Conservation (phyloP, 1,139 yeast genomes). For the Hansenula sp. region DNA sequence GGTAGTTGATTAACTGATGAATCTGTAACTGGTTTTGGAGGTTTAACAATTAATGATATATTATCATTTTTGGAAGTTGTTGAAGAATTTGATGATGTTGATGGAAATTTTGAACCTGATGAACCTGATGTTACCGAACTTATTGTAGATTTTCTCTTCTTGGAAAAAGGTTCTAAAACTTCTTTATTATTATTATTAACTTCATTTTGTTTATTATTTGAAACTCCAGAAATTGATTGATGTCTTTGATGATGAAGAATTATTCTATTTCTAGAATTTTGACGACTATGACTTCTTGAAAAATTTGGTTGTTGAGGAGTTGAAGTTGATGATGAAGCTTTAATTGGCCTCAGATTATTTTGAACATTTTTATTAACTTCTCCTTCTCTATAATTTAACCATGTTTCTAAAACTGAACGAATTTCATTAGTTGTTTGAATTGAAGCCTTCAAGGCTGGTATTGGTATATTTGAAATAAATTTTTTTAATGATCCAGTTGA, state of each 20-base stretch:
- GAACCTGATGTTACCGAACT: neutral
- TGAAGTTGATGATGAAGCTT: neutral
- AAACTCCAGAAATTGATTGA: neutral
- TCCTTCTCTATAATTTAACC: slow-evolving; percentile 7
- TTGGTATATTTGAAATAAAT: slow-evolving; percentile 10
- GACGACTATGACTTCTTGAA: neutral
- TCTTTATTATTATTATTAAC: neutral
- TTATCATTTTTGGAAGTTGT: neutral
- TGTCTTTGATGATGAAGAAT: neutral
- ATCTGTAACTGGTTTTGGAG: slow-evolving; percentile 5
- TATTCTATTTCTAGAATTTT: neutral
- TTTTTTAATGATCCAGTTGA: slow-evolving; percentile 2
- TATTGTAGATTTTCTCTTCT: slow-evolving; percentile 1
- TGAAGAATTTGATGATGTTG: neutral
- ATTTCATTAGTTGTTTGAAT: slow-evolving; percentile 4
- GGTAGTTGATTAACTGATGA: neutral
- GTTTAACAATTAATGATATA: slow-evolving; percentile 9
- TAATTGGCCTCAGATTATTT: too few relatives aligned
- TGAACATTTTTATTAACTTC: neutral
- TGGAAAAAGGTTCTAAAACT: neutral
- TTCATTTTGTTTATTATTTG: neutral
- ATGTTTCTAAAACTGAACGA: slow-evolving; percentile 5
- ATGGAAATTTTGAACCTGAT: neutral
- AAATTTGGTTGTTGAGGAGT: neutral
- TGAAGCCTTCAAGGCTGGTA: slow-evolving; percentile 5